Percentiles rank a stretch among this genome's conserved stretches.
Conservation (phyloP, 345 rosid genomes). For the Populus deltoides region DNA sequence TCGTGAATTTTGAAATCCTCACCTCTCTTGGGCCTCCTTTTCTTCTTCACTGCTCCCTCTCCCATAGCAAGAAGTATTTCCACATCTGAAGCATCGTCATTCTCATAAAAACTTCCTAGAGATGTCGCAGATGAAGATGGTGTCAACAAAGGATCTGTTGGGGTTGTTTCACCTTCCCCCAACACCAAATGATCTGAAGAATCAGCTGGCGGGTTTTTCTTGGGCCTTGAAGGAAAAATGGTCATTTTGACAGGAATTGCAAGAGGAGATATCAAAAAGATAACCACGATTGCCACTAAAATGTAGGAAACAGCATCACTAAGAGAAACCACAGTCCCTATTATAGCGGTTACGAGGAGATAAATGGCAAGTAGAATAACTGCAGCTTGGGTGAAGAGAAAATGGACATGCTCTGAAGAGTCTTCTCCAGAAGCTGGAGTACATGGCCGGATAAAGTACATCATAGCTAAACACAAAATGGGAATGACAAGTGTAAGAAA, state of each 20-base stretch:
- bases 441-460: constrained; percentile 60
- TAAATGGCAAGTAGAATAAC: constrained; percentile 52
- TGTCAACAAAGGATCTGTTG: constrained; percentile 44
- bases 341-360: constrained; percentile 42
- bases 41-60: constrained; percentile 69
- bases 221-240: not conserved
- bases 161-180: not conserved
- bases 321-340: constrained; percentile 39
- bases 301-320: constrained; percentile 38
- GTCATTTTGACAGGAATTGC: constrained; percentile 68
- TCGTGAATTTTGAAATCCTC: constrained; percentile 61
- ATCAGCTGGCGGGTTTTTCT: constrained; percentile 7
- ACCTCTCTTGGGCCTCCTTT: constrained; percentile 63
- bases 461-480: constrained; percentile 43
- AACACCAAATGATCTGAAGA: constrained; percentile 14
- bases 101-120: constrained; percentile 38
- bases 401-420: constrained; percentile 43
- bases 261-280: constrained; percentile 64
- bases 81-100: constrained; percentile 44
- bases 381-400: constrained; percentile 47
- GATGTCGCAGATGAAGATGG: constrained; percentile 30
- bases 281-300: constrained; percentile 50
- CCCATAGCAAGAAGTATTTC: constrained; percentile 69
- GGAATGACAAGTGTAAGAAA: constrained; percentile 62
- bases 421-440: constrained; percentile 54